Conservation (phyloP, 805 yeast species). For the Candida nitratophila region DNA sequence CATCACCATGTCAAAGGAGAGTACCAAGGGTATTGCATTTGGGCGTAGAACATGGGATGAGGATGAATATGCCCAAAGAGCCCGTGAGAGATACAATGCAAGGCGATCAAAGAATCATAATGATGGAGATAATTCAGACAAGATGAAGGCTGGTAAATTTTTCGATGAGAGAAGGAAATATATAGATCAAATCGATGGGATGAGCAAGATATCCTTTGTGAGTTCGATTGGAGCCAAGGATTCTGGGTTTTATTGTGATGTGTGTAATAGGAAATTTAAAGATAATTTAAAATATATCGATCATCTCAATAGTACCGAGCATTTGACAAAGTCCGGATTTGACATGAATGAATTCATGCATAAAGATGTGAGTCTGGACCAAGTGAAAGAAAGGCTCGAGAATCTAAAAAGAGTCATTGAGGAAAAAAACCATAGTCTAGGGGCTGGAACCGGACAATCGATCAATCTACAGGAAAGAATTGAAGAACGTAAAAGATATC, state of each 20-base stretch:
- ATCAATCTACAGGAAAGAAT: constrained; percentile 35
- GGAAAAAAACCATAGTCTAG: constrained; percentile 7
- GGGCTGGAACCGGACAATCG: constrained; percentile 7
- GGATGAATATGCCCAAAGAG: constrained; percentile 50
- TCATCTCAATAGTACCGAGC: constrained; percentile 76
- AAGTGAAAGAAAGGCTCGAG: constrained; percentile 36
- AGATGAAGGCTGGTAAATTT: constrained; percentile 13
- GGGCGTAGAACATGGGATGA: constrained; percentile 74
- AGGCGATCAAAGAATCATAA: constrained; percentile 10
- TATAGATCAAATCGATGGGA: constrained; percentile 16
- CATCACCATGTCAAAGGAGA: neutral
- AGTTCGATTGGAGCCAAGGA: constrained; percentile 30
- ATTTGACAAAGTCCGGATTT: constrained; percentile 36
- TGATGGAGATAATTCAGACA: constrained; percentile 4
- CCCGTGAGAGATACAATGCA: constrained; percentile 22
- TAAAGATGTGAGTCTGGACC: constrained; percentile 38
- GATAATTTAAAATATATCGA: constrained; percentile 78
- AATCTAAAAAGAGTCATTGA: constrained; percentile 26
- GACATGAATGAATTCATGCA: constrained; percentile 11
- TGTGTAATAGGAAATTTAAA: constrained; percentile 73
- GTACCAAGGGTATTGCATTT: constrained; percentile 6
- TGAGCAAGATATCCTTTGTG: constrained; percentile 18
- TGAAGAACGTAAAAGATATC: constrained; percentile 30
- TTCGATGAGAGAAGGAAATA: constrained; percentile 15
- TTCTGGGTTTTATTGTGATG: constrained; percentile 80